Evolutionary conservation across 2,329 filamentous ascomycete genomes (phyloP), one percentile per base, ranked within the genome.

Genomic region (Cercospora canescens): DNA sequence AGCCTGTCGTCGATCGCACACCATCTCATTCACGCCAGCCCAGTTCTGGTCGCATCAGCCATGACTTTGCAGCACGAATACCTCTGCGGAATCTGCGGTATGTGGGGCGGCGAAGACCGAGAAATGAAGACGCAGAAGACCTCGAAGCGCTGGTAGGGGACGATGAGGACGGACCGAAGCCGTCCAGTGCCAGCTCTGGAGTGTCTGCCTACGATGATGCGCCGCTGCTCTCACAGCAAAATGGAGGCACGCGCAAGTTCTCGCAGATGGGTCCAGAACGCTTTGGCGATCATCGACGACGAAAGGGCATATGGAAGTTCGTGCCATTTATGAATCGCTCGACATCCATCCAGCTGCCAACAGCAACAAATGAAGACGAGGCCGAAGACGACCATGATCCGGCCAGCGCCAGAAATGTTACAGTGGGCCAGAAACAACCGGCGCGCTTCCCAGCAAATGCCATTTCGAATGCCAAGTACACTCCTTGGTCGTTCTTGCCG

Each of bases 391-490:
- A 82, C 24, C 82, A 87, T 64, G 81, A 83, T 73, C 87, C 90
- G 4, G 88, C 88, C 6, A 85, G 92, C 1, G 91, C 92, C 30
- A 88, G 94, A 63, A 87, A 87, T 59, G 86, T 97, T 32, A 83
- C 88, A 2, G 91, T 97, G 60, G 94, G 93, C 65, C 88, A 90
- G 56, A 76, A 82, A 32, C 94, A 96, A 76, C 79, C 87, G 30
- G 84, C 89, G 58, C 89, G 90, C 71, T 98, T 94, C 77, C 94
- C 95, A 9, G 88, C 91, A 8, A 99, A 99, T 79, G 87, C 93
- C 64, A 87, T 99, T 57, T 98, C 94, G 37, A 98, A 99, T 77
- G 94, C 95, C 63, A 99, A 98, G 84, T 99, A 99, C 79, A 98
- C 94, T 32, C 89, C 94, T 1, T 90, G 94, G 83, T 97, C 91